Conservation (phyloP, 2,329 filamentous ascomycete genomes). For the Dothistroma pini region DNA sequence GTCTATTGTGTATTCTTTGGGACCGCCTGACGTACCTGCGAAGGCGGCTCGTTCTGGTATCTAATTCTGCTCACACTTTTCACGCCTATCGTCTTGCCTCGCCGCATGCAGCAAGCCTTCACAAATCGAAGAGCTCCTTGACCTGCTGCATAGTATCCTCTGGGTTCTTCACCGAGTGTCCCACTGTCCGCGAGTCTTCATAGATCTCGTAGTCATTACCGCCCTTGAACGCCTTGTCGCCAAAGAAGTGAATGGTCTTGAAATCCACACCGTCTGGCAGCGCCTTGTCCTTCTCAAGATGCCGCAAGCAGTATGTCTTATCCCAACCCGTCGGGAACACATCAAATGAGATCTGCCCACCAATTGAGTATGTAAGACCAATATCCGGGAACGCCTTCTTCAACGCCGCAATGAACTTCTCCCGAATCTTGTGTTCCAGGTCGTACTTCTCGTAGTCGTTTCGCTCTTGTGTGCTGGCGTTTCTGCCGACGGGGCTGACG, state of each 20-base stretch:
- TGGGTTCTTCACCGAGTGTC: slow-evolving; percentile 77
- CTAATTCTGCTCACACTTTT: neutral
- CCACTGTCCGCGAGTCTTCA: slow-evolving; percentile 72
- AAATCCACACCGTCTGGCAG: slow-evolving; percentile 67
- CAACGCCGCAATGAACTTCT: slow-evolving; percentile 70
- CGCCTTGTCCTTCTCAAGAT: slow-evolving; percentile 74
- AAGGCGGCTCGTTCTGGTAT: neutral
- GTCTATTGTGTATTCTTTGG: neutral
- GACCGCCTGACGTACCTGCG: neutral
- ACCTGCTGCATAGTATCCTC: slow-evolving; percentile 77
- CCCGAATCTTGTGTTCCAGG: slow-evolving; percentile 69
- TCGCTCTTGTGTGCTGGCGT: slow-evolving; percentile 76
- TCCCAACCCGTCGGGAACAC: slow-evolving; percentile 97
- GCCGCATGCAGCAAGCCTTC: neutral
- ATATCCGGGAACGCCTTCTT: slow-evolving; percentile 78
- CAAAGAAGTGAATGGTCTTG: slow-evolving; percentile 94
- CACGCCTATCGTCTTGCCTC: neutral
- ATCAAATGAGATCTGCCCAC: slow-evolving; percentile 97
- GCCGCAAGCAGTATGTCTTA: slow-evolving; percentile 93
- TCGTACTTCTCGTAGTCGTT: slow-evolving; percentile 81
- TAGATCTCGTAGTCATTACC: slow-evolving; percentile 98
- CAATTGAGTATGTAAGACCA: slow-evolving; percentile 90
- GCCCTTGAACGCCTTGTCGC: slow-evolving; percentile 87
- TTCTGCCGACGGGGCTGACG: slow-evolving; percentile 77
- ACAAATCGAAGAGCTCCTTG: slow-evolving; percentile 67